Percentiles rank a stretch among this genome's conserved stretches.
Evolutionary conservation across 2,329 filamentous ascomycete genomes (phyloP).

Genomic region (Neurospora crassa): DNA sequence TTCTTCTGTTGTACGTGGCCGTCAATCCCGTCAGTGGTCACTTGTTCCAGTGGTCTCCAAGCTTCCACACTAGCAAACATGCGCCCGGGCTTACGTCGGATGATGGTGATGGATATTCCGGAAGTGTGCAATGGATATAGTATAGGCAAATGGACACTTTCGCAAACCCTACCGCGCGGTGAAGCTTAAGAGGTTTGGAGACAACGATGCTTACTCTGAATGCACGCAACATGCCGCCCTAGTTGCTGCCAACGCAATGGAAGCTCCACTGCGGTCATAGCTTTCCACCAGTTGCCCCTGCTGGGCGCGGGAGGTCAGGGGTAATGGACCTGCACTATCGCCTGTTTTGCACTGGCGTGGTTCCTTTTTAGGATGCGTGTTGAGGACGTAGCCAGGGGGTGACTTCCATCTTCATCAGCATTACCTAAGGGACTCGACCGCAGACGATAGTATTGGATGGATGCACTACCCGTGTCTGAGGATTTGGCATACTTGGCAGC

Average conservation of each 20-base stretch:
- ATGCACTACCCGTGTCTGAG: slow-evolving; percentile 11
- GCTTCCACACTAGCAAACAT: not conserved
- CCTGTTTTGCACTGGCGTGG: not conserved
- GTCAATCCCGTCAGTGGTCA: not conserved
- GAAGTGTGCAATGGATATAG: not conserved
- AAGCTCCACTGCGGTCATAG: slow-evolving; percentile 11
- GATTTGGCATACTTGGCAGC: not conserved
- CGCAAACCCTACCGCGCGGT: not conserved
- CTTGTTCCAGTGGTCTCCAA: not conserved
- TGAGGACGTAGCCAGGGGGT: not conserved
- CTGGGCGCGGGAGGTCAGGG: slow-evolving; percentile 1
- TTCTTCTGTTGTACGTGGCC: not conserved
- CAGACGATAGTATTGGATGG: not conserved
- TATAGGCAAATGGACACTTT: not conserved
- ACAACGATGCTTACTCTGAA: not conserved
- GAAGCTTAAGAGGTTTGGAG: not conserved
- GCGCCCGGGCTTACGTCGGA: not conserved
- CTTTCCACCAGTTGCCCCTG: slow-evolving; percentile 2
- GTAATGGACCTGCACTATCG: not conserved
- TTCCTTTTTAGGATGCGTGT: not conserved
- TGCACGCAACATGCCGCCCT: slow-evolving; percentile 5
- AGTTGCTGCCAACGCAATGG: not conserved
- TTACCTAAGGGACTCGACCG: not conserved
- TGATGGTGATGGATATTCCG: not conserved
- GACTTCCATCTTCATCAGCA: not conserved